Conservation (phyloP, 768 basidiomycete genomes). For the Cyclocybe cylindracea region DNA sequence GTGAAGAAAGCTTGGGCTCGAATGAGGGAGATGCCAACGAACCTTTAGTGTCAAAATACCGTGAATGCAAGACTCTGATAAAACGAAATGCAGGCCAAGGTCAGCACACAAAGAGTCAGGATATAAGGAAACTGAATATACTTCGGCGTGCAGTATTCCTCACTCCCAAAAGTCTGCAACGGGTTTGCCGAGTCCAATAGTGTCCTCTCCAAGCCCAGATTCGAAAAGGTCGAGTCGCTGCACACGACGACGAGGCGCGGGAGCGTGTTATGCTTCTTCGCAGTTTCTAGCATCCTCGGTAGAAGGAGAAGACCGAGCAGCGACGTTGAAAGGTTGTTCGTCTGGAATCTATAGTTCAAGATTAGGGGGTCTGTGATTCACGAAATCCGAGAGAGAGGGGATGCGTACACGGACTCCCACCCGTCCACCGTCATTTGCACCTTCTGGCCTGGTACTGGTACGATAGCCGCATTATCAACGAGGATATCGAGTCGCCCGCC, state of each 20-base stretch:
- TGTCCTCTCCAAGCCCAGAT: too few species aligned
- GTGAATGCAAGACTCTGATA: too few species aligned
- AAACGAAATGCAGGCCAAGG: too few species aligned
- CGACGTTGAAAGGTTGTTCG: conserved; percentile 41
- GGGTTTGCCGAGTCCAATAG: too few species aligned
- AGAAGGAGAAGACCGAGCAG: conserved; percentile 41
- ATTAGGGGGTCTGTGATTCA: not conserved
- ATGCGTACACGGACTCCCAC: conserved; percentile 39
- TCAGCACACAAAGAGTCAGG: too few species aligned
- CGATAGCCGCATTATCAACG: conserved; percentile 15
- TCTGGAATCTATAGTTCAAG: conserved; percentile 36
- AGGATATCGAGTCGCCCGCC: conserved; percentile 39
- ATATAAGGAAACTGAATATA: too few species aligned
- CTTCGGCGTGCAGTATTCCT: too few species aligned
- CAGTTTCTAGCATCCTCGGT: conserved; percentile 39
- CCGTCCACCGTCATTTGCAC: conserved; percentile 31
- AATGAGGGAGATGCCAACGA: too few species aligned
- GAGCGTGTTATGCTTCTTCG: conserved; percentile 22
- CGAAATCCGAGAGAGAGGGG: not conserved
- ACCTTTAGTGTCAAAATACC: too few species aligned
- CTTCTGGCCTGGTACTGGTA: not conserved
- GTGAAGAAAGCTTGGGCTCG: too few species aligned
- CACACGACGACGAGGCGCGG: conserved; percentile 42
- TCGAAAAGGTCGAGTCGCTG: conserved; percentile 23
- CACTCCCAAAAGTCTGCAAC: too few species aligned